Conservation (phyloP, 2,329 filamentous ascomycete species). For the Cladophialophora psammophila region DNA sequence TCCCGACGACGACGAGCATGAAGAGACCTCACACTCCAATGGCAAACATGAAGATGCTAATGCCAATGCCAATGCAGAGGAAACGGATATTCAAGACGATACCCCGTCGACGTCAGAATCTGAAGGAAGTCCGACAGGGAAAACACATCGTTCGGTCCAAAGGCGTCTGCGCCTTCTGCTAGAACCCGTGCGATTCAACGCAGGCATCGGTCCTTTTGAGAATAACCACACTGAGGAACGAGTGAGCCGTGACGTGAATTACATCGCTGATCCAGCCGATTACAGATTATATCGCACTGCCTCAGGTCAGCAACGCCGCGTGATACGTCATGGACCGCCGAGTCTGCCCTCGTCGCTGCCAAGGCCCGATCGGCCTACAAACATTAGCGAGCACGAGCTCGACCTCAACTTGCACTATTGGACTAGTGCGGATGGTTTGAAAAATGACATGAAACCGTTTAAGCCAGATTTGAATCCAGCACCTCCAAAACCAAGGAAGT, state of each 20-base stretch:
- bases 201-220: background rate
- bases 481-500: background rate
- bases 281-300: background rate
- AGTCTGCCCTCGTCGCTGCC: background rate
- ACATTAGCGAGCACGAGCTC: background rate
- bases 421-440: background rate
- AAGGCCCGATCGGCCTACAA: background rate
- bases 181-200: background rate
- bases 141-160: background rate
- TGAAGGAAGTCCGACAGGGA: background rate
- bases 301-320: background rate
- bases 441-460: background rate
- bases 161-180: background rate
- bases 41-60: background rate
- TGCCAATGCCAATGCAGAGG: background rate
- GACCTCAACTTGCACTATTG: background rate
- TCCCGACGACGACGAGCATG: background rate
- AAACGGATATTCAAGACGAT: background rate
- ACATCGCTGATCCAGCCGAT: background rate
- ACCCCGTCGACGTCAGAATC: background rate
- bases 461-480: background rate
- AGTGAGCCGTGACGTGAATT: background rate
- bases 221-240: background rate
- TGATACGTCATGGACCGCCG: background rate
- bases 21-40: background rate